Conservation (phyloP, 2,329 filamentous ascomycete genomes). For the Phyllosticta capitalensis region DNA sequence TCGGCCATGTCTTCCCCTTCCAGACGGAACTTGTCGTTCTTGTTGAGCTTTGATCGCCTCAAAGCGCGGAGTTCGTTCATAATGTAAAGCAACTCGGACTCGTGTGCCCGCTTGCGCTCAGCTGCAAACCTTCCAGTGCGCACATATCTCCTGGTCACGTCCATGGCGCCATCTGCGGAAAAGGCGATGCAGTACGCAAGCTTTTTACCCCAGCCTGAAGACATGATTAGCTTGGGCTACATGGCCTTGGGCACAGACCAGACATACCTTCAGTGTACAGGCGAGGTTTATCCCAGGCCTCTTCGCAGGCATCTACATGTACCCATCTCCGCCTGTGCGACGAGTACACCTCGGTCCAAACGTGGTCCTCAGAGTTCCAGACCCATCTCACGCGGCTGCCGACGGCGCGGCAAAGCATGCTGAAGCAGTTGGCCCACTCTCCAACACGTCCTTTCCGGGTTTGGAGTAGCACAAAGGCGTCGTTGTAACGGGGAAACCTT, state of each 20-base stretch:
- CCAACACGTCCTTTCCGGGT: conserved; percentile 78
- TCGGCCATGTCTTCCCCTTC: conserved; percentile 73
- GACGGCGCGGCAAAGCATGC: conserved; percentile 91
- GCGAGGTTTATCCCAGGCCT: conserved; percentile 87
- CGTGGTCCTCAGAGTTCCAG: conserved; percentile 95
- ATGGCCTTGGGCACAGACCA: conserved; percentile 1
- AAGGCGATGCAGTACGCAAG: conserved; percentile 97
- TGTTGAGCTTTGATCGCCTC: conserved; percentile 73
- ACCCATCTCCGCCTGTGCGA: conserved; percentile 90
- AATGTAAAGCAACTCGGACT: conserved; percentile 84
- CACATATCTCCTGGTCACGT: conserved; percentile 59
- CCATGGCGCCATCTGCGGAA: conserved; percentile 70
- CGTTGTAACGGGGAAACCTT: conserved; percentile 86
- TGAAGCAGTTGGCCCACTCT: conserved; percentile 98
- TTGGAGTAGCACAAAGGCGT: conserved; percentile 86
- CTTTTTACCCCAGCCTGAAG: conserved; percentile 77
- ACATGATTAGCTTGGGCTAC: conserved; percentile 13
- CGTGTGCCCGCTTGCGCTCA: conserved; percentile 70
- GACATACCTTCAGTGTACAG: conserved; percentile 73
- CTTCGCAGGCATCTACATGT: conserved; percentile 93
- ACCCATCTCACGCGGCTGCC: conserved; percentile 91
- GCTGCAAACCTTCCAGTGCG: conserved; percentile 63
- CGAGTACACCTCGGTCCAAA: conserved; percentile 97
- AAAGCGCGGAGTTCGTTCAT: conserved; percentile 83
- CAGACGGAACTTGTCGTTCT: conserved; percentile 72